Base-by-base conservation (phyloP, 2,329 filamentous ascomycete species). In the Escovopsis sp. region DNA sequence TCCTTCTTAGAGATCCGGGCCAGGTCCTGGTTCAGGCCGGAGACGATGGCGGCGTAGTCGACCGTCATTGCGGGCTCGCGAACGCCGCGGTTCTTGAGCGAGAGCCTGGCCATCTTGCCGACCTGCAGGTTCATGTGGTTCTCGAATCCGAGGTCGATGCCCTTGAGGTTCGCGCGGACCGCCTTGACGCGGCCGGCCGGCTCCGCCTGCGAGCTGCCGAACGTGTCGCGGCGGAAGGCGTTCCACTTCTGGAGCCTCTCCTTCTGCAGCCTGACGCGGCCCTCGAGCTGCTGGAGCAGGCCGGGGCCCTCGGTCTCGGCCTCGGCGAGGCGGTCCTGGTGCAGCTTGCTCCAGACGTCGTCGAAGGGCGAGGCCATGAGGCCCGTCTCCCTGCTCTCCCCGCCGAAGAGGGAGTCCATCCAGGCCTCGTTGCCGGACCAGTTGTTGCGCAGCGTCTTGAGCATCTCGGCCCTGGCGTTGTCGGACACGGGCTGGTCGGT, bases 341-440 rank as follows among this genome's bases (percentile, higher is more conserved):
- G 74, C 3, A 85, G 73, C 37, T 74, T 69, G 6, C 69, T 62
- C 84, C 83, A 93, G 1, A 91, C 73, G 8, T 75, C 67, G 28
- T 83, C 73, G 48, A 88, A 91, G 0, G 75, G 67, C 33, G 70
- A 70, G 2, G 71, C 70, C 12, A 94, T 57, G n/a, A 91, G 64
- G 46, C 83, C 81, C 30, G 67, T 72, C 26, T 65, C 65, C 2
- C 67, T 61, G 7, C 65, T 65, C 38, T 85, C 80, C 2, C 84
- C 84, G 40, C 80, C 69, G 0, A 91, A 57, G 18, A 94, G 63
- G 2, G 75, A 68, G 39, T 85, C 73, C 51, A 85, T 71, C 80
- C 86, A 89, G 43, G 75, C 72, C 45, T 80, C 74, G 53, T 80
- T 77, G 2, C 85, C 87, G 12, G 83, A 69, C 87, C 87, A 94